Conservation (phyloP, 1,139 yeast species). For the Candida labiduridarum region DNA sequence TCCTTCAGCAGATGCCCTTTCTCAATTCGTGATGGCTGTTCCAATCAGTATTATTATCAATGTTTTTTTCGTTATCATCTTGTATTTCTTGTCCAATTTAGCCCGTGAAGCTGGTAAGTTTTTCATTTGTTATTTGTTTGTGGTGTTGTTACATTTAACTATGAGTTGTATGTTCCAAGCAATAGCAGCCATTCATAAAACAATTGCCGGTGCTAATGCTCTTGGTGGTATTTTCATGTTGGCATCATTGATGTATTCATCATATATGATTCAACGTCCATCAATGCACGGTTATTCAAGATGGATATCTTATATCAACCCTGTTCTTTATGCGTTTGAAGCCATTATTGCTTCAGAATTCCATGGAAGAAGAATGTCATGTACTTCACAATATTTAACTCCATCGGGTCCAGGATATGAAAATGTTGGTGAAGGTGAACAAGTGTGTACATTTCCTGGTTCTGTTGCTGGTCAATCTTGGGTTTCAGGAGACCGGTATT, state of each 20-base stretch:
- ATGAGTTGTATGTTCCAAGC: conserved; percentile 52
- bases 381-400: conserved; percentile 41
- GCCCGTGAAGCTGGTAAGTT: conserved; percentile 56
- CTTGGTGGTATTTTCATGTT: conserved; percentile 52
- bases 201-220: conserved; percentile 54
- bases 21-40: conserved; percentile 45
- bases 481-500: conserved; percentile 53
- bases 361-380: conserved; percentile 56
- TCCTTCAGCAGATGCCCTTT: conserved; percentile 61
- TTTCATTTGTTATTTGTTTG: conserved; percentile 52
- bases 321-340: conserved; percentile 59
- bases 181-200: conserved; percentile 49
- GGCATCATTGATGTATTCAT: conserved; percentile 52
- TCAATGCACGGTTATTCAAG: conserved; percentile 68
- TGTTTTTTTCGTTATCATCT: conserved; percentile 43
- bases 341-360: conserved; percentile 57
- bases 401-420: conserved; percentile 58
- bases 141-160: conserved; percentile 27
- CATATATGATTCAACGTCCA: conserved; percentile 58
- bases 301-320: conserved; percentile 63
- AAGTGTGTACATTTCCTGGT: conserved; percentile 56
- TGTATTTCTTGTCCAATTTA: conserved; percentile 55
- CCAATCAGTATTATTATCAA: conserved; percentile 52
- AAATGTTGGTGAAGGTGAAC: conserved; percentile 35
- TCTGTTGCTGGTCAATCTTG: conserved; percentile 43